Evolutionary conservation across 345 rosid genomes (phyloP).

Genomic region (Turritis glabra): DNA sequence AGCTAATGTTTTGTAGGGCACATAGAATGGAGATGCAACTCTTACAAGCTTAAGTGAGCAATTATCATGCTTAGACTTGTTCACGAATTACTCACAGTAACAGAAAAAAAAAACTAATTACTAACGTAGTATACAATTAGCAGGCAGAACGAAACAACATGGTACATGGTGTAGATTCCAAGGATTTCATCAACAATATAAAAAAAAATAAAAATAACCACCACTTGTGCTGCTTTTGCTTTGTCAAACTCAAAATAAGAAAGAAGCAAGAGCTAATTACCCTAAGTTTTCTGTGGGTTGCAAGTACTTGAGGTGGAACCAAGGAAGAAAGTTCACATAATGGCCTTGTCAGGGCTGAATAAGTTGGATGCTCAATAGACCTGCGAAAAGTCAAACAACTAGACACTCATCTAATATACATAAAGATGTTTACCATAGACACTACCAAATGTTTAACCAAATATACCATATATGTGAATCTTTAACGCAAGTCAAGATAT

Average conservation of each 20-base stretch:
- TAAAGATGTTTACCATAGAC: conserved; percentile 18
- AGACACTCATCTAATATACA: conserved; percentile 20
- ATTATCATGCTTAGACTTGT: background rate
- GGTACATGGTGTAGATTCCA: conserved; percentile 5
- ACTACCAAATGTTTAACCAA: conserved; percentile 11
- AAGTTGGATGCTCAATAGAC: conserved; percentile 98
- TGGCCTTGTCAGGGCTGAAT: conserved; percentile 96
- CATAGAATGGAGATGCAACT: background rate
- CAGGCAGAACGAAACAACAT: conserved; percentile 24
- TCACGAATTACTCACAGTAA: background rate
- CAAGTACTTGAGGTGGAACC: conserved; percentile 86
- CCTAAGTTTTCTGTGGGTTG: conserved; percentile 91
- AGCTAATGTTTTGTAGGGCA: conserved; percentile 6
- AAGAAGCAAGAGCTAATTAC: conserved; percentile 56
- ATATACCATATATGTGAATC: conserved; percentile 97
- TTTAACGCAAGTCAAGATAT: conserved; percentile 91
- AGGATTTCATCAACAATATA: too few relatives aligned
- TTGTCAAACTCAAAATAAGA: too few relatives aligned
- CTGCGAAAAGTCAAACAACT: conserved; percentile 48
- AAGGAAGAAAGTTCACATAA: conserved; percentile 96
- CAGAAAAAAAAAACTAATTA: background rate
- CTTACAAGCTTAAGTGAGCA: conserved; percentile 3
- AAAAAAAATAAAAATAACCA: too few relatives aligned
- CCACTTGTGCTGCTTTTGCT: too few relatives aligned
- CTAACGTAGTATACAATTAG: background rate